A percentile compares a stretch with the other conserved stretches of the same genome.
phyloP scores from a whole-genome alignment of 148 eudicot species.

The Rhododendron simsii region DNA sequence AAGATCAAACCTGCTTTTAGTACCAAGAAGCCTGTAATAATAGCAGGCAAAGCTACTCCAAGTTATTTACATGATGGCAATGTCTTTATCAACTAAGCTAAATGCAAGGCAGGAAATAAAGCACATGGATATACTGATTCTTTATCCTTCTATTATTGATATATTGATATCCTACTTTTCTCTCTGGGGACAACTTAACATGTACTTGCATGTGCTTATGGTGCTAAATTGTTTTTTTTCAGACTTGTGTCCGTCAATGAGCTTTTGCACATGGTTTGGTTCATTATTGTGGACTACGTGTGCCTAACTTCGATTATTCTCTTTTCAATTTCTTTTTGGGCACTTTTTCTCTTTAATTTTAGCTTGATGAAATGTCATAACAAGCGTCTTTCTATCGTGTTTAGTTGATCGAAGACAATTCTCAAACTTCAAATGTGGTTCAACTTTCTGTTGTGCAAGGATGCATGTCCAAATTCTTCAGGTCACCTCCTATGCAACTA shows the following conservation, averaged over 20 bases:
- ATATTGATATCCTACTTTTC: neutral
- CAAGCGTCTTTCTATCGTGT: neutral
- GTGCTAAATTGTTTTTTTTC: neutral
- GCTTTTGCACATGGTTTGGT: neutral
- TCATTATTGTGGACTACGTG: neutral
- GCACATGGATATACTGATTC: neutral
- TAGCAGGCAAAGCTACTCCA: neutral
- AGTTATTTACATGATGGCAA: neutral
- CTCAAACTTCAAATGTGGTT: slow-evolving; percentile 57
- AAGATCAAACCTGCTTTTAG: neutral
- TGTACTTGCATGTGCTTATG: neutral
- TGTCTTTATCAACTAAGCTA: neutral
- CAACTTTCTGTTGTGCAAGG: slow-evolving; percentile 90
- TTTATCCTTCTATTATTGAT: neutral
- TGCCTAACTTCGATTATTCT: no score
- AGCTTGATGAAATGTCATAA: neutral
- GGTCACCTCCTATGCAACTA: slow-evolving; percentile 39
- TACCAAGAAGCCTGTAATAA: neutral
- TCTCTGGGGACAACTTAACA: neutral
- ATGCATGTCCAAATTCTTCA: slow-evolving; percentile 81
- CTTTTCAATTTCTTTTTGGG: neutral
- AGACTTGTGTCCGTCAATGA: neutral
- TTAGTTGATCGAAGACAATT: slow-evolving; percentile 71
- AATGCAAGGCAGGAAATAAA: neutral
- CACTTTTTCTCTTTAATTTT: neutral